These are phyloP conservation scores for Microstroma glucosiphilum DNA, from an alignment of 1,284 basidiomycete species.

Conservation along the genomic window DNA sequence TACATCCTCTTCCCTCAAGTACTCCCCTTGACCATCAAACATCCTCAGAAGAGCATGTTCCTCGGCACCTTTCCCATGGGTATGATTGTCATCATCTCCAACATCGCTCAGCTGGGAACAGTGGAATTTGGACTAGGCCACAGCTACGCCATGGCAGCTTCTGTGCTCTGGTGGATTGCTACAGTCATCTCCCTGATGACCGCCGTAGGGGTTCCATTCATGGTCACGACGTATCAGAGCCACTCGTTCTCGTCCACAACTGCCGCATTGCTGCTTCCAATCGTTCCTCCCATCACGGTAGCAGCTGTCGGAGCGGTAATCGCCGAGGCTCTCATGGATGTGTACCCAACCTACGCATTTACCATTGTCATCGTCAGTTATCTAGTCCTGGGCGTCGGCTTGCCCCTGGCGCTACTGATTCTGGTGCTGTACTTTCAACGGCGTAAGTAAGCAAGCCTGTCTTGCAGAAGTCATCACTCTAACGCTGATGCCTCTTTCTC, in stretches of 20 bases:
- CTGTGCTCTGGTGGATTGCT: conserved; percentile 30
- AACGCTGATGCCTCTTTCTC: background rate
- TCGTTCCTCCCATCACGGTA: conserved; percentile 39
- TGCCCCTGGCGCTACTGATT: conserved; percentile 32
- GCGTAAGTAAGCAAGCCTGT: background rate
- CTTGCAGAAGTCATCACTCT: background rate
- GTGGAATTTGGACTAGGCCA: conserved; percentile 25
- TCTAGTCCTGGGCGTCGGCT: conserved; percentile 33
- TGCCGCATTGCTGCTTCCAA: conserved; percentile 31
- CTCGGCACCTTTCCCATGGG: conserved; percentile 38
- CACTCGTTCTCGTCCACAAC: conserved; percentile 38
- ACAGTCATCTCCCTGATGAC: conserved; percentile 22
- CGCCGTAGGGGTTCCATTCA: conserved; percentile 31
- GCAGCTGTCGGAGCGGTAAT: conserved; percentile 30
- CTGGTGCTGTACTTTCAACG: conserved; percentile 41
- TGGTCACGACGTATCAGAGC: conserved; percentile 39
- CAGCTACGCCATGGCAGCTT: conserved; percentile 23
- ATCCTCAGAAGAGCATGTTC: conserved; percentile 37
- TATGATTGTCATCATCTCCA: conserved; percentile 33
- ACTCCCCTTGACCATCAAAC: conserved; percentile 35
- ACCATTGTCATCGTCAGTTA: conserved; percentile 34
- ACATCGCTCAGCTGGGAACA: conserved; percentile 31
- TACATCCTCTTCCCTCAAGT: conserved; percentile 39
- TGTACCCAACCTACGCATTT: conserved; percentile 30
- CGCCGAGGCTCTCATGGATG: conserved; percentile 25